Base-by-base conservation (phyloP, 768 basidiomycete species). In the Arthromyces matolae region DNA sequence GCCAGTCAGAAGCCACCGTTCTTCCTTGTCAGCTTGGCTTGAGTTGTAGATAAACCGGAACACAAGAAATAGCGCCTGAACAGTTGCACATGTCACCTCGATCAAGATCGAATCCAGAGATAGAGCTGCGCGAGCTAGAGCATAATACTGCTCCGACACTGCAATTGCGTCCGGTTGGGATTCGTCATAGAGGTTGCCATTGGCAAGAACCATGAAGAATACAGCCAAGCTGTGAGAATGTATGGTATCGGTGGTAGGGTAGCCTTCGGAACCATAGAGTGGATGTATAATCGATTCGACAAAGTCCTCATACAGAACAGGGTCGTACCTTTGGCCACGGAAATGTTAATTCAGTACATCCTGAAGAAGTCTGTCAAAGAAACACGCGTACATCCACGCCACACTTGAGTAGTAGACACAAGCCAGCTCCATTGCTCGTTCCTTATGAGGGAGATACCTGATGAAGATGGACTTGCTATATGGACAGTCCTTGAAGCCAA, bases 191-290 rank as follows among this genome's bases (percentile, higher is more conserved):
- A 77, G 57, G 14, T 66, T 56, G 6, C 79, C 81, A 28, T 71
- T 69, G 4, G 76, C 72, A 5, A 83, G 57, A 27, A 79, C 46
- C 47, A 74, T 69, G 58, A 80, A 81, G 60, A 82, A 75, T 16
- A 79, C 69, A 14, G 79, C 67, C 27, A 83, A 67, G 25, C 67
- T 62, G 45, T 81, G 76, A 1, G 77, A 66, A 42, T 78, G 73
- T 18, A 77, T 44, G 13, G 39, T 40, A 32, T 72, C 63, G 16
- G 73, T 51, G 37, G 57, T 64, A 8, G 62, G 56, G 32, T 58
- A 59, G 13, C 62, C 64, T 14, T 64, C 55, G 18, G 56, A 44
- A 20, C 64, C 66, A 50, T 78, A 80, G n/a, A 80, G 67, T 12
- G 67, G 68, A 14, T 68, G 59, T 25, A 78, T 34, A 19, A 79